Percentiles rank a stretch among this genome's conserved stretches.
Conservation (phyloP, 805 yeast genomes). For the Kodamaea neixiangensis region DNA sequence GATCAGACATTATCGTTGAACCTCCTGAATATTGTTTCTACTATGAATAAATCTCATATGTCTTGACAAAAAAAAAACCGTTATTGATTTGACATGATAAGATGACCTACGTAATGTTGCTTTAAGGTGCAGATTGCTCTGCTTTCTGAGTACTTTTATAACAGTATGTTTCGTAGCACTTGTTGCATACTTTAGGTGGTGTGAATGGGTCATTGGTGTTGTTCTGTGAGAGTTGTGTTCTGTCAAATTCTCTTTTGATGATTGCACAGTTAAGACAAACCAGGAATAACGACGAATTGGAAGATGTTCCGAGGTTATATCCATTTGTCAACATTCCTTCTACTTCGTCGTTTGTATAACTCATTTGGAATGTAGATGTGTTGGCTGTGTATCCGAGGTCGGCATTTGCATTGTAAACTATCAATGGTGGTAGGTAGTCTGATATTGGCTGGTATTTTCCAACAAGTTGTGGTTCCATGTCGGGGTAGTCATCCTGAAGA, state of each 20-base stretch:
- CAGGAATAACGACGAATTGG: constrained; percentile 42
- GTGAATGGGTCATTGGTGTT: constrained; percentile 1
- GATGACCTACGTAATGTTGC: background rate
- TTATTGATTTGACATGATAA: background rate
- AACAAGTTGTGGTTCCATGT: background rate
- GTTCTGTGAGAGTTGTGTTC: constrained; percentile 18
- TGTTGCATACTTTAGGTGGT: constrained; percentile 18
- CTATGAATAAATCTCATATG: background rate
- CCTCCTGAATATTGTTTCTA: background rate
- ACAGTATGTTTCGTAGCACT: constrained; percentile 22
- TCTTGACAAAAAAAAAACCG: no score
- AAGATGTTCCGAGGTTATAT: constrained; percentile 48
- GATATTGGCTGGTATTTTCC: background rate
- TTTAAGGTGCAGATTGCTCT: no score
- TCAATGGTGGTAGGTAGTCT: constrained; percentile 46
- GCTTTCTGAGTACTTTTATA: constrained; percentile 12
- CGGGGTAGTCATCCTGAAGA: constrained; percentile 30
- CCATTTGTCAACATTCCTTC: constrained; percentile 53
- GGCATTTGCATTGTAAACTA: constrained; percentile 53
- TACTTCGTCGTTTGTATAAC: constrained; percentile 48
- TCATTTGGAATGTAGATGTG: constrained; percentile 59
- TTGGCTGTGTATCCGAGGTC: constrained; percentile 47
- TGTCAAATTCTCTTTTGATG: constrained; percentile 52
- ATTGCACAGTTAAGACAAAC: constrained; percentile 60
- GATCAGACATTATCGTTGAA: constrained; percentile 4